Evolutionary conservation across 2,329 filamentous ascomycete genomes (phyloP).

Genomic region (Spiromastix sp.): DNA sequence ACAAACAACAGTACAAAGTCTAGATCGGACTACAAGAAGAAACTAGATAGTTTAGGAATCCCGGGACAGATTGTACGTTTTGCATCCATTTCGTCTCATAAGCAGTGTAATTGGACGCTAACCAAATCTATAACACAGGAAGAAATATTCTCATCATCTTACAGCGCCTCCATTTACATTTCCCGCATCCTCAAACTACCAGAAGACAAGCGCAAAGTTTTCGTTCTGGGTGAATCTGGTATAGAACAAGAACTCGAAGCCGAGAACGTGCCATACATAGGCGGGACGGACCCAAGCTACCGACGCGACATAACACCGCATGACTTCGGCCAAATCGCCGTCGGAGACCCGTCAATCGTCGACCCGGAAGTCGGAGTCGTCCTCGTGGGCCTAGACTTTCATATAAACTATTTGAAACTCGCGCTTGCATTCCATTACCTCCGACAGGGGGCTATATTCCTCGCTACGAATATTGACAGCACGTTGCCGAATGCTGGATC

Average conservation of each 20-base stretch:
- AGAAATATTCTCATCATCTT: conserved; percentile 92
- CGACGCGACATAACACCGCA: conserved; percentile 68
- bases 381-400: conserved; percentile 82
- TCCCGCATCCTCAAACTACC: conserved; percentile 77
- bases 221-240: conserved; percentile 80
- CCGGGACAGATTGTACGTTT: conserved; percentile 52
- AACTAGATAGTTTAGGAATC: conserved; percentile 73
- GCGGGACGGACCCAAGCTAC: conserved; percentile 72
- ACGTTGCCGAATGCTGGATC: conserved; percentile 72
- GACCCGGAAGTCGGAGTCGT: conserved; percentile 87
- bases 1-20: conserved; percentile 99
- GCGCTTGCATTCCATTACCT: conserved; percentile 80
- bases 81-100: neutral
- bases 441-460: conserved; percentile 65
- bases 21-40: conserved; percentile 82
- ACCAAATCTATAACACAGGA: conserved; percentile 40
- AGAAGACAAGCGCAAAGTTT: conserved; percentile 79
- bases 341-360: conserved; percentile 57
- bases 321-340: conserved; percentile 69
- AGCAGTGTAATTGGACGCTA: neutral
- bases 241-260: conserved; percentile 79
- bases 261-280: conserved; percentile 70
- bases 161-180: conserved; percentile 93
- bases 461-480: conserved; percentile 88
- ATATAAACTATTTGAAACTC: conserved; percentile 91